Evolutionary conservation across 805 yeast species (phyloP).

Genomic region (Candida sonorensis): DNA sequence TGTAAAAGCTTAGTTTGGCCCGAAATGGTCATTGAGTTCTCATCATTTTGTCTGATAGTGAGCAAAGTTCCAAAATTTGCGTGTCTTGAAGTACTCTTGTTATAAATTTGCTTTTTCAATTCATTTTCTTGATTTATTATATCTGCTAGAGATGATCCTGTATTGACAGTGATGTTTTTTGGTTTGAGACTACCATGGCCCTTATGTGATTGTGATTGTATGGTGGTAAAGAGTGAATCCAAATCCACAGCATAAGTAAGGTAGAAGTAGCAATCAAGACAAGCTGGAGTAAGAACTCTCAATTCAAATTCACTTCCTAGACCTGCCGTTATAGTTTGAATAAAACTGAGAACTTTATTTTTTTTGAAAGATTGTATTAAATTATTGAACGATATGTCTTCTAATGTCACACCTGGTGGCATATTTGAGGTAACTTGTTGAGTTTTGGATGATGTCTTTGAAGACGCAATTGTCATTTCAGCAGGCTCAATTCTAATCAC

Average conservation of each 20-base stretch:
- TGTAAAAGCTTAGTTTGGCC: slow-evolving; percentile 49
- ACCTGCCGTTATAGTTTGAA: slow-evolving; percentile 65
- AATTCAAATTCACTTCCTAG: slow-evolving; percentile 59
- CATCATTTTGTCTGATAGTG: slow-evolving; percentile 58
- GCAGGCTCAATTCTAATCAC: slow-evolving; percentile 73
- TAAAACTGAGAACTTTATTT: slow-evolving; percentile 66
- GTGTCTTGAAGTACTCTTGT: slow-evolving; percentile 45
- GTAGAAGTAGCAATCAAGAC: slow-evolving; percentile 65
- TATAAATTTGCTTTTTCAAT: slow-evolving; percentile 29
- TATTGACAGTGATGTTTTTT: slow-evolving; percentile 1
- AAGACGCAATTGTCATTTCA: slow-evolving; percentile 40
- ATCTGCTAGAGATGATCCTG: slow-evolving; percentile 33
- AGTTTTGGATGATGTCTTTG: slow-evolving; percentile 27
- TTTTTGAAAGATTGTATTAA: slow-evolving; percentile 53
- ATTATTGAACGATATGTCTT: slow-evolving; percentile 61
- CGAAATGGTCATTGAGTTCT: slow-evolving; percentile 55
- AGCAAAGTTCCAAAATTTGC: slow-evolving; percentile 86
- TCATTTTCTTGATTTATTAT: slow-evolving; percentile 57
- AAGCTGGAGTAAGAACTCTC: slow-evolving; percentile 49
- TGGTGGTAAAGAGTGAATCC: slow-evolving; percentile 21
- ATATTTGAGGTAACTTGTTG: slow-evolving; percentile 31
- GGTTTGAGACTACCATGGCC: background rate
- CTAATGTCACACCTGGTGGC: slow-evolving; percentile 51
- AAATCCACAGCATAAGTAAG: slow-evolving; percentile 52
- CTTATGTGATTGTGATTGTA: slow-evolving; percentile 1